phyloP scores from a whole-genome alignment of 2,329 filamentous ascomycete species.

The Pochonia chlamydosporia region DNA sequence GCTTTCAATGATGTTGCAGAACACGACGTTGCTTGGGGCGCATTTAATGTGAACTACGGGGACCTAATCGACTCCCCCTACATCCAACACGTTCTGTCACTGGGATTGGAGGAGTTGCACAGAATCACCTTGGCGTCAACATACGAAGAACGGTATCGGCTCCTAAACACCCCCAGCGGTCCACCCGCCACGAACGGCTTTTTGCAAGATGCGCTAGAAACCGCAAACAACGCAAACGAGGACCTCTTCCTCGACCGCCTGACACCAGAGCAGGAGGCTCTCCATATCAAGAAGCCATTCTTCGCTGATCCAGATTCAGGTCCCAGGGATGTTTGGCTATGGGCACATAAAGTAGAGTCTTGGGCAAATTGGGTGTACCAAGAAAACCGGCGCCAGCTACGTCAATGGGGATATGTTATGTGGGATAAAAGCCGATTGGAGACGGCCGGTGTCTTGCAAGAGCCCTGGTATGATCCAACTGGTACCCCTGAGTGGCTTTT shows the following conservation, averaged over 20 bases:
- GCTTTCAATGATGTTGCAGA: constrained; percentile 9
- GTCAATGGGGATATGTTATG: constrained; percentile 8
- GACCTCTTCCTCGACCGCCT: neutral
- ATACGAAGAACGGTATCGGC: constrained; percentile 5
- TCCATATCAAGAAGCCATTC: constrained; percentile 2
- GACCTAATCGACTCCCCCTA: neutral
- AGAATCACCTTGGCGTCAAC: neutral
- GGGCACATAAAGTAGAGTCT: constrained; percentile 3
- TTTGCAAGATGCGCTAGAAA: neutral
- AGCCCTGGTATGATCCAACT: neutral
- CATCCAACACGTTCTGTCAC: constrained; percentile 1
- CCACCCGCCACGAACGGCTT: neutral
- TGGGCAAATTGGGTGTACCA: constrained; percentile 4
- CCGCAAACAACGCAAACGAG: neutral
- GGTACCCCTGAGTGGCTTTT: neutral
- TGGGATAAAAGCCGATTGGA: constrained; percentile 7
- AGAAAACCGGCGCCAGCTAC: neutral
- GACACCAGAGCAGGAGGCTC: neutral
- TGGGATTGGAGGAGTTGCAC: constrained; percentile 3
- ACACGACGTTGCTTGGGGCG: constrained; percentile 6
- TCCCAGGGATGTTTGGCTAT: constrained; percentile 4
- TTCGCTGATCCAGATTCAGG: constrained; percentile 3
- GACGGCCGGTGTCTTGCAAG: neutral
- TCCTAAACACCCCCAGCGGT: neutral
- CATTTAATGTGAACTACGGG: neutral